These are phyloP conservation scores for Podaxis sp. DNA, from an alignment of 768 basidiomycete species.

Conservation along the genomic window DNA sequence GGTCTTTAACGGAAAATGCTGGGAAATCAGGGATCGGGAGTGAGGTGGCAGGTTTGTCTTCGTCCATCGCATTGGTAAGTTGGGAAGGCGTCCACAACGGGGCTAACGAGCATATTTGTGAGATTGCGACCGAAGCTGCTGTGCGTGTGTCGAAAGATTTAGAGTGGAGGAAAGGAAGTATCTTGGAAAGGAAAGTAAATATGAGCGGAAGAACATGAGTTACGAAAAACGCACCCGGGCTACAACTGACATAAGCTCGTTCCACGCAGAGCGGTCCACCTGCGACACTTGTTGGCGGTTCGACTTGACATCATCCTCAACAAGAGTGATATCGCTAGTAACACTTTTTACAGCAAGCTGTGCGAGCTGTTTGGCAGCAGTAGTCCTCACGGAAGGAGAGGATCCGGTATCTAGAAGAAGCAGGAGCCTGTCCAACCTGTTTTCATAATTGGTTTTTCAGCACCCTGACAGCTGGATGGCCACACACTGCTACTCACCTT, in stretches of 20 bases:
- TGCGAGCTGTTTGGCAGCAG: conserved; percentile 96
- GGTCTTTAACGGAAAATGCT: conserved; percentile 72
- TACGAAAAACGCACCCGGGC: conserved; percentile 59
- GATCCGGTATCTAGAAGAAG: conserved; percentile 95
- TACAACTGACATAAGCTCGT: conserved; percentile 86
- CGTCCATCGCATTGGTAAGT: conserved; percentile 27
- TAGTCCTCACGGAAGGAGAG: conserved; percentile 82
- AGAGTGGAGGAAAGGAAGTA: conserved; percentile 88
- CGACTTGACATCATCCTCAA: conserved; percentile 74
- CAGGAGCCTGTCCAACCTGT: conserved; percentile 95
- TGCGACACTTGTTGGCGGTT: conserved; percentile 56
- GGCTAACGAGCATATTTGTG: conserved; percentile 81
- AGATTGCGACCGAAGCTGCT: conserved; percentile 86
- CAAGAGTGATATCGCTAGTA: conserved; percentile 73
- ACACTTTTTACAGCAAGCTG: conserved; percentile 88
- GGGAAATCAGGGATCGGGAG: conserved; percentile 59
- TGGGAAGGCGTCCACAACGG: conserved; percentile 74
- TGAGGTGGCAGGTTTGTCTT: conserved; percentile 23
- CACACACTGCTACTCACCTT: conserved; percentile 43
- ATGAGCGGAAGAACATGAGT: conserved; percentile 14
- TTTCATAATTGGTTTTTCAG: neutral
- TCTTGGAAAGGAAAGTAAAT: conserved; percentile 41
- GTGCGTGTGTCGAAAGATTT: conserved; percentile 91
- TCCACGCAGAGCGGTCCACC: conserved; percentile 79
- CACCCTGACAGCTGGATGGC: neutral